A percentile compares a stretch with the other conserved stretches of the same genome.
Conservation (phyloP, 441 rosid genomes). For the Gossypium schwendimanii region DNA sequence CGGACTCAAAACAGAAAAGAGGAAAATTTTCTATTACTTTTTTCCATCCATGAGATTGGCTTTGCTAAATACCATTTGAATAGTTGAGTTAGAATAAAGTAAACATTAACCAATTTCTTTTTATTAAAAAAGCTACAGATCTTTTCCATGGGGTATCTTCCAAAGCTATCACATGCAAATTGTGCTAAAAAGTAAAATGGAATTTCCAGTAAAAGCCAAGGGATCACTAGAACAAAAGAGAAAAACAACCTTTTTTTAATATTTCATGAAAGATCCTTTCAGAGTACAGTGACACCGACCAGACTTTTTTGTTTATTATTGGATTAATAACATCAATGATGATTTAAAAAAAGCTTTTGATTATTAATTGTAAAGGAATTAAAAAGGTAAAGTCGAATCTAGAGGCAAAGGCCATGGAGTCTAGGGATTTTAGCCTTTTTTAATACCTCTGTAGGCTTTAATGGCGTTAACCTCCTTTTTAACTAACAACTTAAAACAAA, state of each 20-base stretch:
- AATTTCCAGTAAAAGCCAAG: not conserved
- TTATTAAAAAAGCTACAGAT: not conserved
- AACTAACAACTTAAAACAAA: no score
- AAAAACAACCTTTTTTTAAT: not conserved
- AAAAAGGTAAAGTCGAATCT: not conserved
- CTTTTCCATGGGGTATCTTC: conserved; percentile 4
- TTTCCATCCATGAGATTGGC: no score
- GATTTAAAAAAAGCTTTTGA: not conserved
- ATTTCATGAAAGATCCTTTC: not conserved
- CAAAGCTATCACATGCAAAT: conserved; percentile 1
- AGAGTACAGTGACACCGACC: not conserved
- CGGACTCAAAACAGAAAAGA: no score
- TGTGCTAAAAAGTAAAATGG: not conserved
- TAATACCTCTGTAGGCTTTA: not conserved
- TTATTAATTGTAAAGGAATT: not conserved
- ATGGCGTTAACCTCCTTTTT: not conserved
- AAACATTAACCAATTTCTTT: not conserved
- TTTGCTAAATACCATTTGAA: not conserved
- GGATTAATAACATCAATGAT: not conserved
- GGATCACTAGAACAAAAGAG: not conserved
- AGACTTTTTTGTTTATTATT: not conserved
- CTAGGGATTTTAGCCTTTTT: not conserved
- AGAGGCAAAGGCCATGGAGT: not conserved
- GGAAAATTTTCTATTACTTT: no score
- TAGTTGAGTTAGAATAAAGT: not conserved